Evolutionary conservation across 2,329 filamentous ascomycete genomes (phyloP), one percentile per base, ranked within the genome.

Genomic region (Xenoacremonium recifei): DNA sequence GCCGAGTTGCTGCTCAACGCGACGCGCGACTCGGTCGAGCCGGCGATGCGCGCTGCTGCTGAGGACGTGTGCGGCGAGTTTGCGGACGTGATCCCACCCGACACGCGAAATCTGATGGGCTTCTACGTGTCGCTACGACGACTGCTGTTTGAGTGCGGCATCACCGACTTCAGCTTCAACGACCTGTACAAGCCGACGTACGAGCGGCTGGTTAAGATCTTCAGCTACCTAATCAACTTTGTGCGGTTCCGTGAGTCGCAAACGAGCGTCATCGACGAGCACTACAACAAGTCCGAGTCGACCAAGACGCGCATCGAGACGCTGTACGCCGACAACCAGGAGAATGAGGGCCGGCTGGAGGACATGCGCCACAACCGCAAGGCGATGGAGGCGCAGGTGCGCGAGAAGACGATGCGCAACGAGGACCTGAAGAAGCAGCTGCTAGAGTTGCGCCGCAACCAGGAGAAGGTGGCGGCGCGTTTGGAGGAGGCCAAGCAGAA

Each of bases 171-270:
- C 59, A 89, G 87, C 25, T 96, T 97, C 68, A 84, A 84, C 46
- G 93, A 99, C 64, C 73, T 99, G 5, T 92, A 95, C 63, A 87
- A 86, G 63, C 93, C 93, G 13, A 95, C 89, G 2, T 88, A 95
- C 61, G 86, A 89, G 44, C 87, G 93, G 33, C 78, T 97, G 12
- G 86, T 92, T 59, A 95, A 93, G 71, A 95, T 97, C 59, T 93
- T 99, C 64, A 95, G 89, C 51, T 96, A 96, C 67, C 80, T 97
- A 50, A 99, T 99, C 73, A 99, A 99, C 69, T 99, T 99, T 67
- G 91, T 97, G 54, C 84, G 93, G 39, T 99, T 97, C 70, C 87
- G 93, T 56, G 91, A 96, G 70, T 90, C 86, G 48, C 92, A 97
- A 66, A 95, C 90, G 1, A 73, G 75, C 29, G 82, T 93, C 21